phyloP scores from a whole-genome alignment of 441 rosid species.

The Geranium incanum region DNA sequence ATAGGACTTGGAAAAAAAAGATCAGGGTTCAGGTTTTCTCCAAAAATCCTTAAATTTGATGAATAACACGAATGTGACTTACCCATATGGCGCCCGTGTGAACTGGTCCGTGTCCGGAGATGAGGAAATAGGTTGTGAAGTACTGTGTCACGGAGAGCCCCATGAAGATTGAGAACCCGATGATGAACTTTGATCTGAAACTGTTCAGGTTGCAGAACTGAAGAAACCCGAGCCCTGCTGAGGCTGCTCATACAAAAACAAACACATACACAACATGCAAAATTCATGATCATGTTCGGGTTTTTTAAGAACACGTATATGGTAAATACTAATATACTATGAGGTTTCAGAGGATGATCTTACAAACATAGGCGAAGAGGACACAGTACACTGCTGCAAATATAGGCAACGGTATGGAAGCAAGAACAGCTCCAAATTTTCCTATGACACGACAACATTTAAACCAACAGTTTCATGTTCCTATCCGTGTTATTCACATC shows the following conservation, averaged over 20 bases:
- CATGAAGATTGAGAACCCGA: conserved; percentile 84
- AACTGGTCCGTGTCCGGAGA: conserved; percentile 77
- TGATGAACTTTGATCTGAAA: conserved; percentile 66
- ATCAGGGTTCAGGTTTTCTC: background rate
- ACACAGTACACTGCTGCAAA: conserved; percentile 78
- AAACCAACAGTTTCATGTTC: conserved; percentile 9
- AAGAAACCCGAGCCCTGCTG: conserved; percentile 82
- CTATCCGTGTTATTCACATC: background rate
- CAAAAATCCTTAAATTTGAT: background rate
- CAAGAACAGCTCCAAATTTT: conserved; percentile 92
- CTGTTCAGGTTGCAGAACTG: conserved; percentile 91
- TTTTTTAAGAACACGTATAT: conserved; percentile 7
- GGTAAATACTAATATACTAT: conserved; percentile 4
- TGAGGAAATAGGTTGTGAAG: conserved; percentile 77
- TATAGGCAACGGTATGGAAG: conserved; percentile 87
- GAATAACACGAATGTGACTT: background rate
- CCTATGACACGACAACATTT: conserved; percentile 37
- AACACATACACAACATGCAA: background rate
- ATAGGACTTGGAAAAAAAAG: background rate
- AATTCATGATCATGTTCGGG: background rate
- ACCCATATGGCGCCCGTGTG: conserved; percentile 87
- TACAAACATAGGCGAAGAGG: conserved; percentile 93
- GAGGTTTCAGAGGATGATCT: conserved; percentile 19
- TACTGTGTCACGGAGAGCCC: conserved; percentile 88
- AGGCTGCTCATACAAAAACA: conserved; percentile 38